phyloP scores from a whole-genome alignment of 495 filamentous ascomycete genomes.

The Evansstolkia leycettana region DNA sequence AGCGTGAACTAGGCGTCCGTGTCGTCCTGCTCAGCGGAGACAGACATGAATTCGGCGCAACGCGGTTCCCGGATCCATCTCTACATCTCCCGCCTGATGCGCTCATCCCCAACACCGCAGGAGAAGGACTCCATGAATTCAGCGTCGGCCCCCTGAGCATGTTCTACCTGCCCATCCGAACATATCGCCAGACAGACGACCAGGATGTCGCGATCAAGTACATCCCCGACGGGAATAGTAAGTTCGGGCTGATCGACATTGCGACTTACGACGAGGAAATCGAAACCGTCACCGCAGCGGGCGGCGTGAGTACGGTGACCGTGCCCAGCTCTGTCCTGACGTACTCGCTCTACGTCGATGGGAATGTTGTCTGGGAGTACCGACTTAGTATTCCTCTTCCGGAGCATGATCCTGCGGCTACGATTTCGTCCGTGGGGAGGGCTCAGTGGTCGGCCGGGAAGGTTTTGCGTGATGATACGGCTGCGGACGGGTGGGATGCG shows the following conservation, averaged over 20 bases:
- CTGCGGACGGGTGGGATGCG: background rate
- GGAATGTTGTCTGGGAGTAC: constrained; percentile 63
- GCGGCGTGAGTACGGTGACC: constrained; percentile 5
- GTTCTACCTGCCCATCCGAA: constrained; percentile 81
- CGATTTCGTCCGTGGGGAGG: constrained; percentile 3
- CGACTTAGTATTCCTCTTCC: constrained; percentile 24
- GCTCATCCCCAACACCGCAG: constrained; percentile 16
- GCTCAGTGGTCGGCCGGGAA: constrained; percentile 7
- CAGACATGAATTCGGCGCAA: constrained; percentile 89
- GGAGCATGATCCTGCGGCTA: background rate
- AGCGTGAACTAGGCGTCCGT: constrained; percentile 52
- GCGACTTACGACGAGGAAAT: constrained; percentile 44
- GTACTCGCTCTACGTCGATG: constrained; percentile 76
- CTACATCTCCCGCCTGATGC: constrained; percentile 10
- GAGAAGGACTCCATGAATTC: constrained; percentile 68
- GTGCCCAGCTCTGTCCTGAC: constrained; percentile 44
- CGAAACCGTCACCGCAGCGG: constrained; percentile 22
- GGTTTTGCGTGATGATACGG: constrained; percentile 6
- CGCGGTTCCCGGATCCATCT: constrained; percentile 65
- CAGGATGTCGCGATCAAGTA: constrained; percentile 80
- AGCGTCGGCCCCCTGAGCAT: constrained; percentile 79
- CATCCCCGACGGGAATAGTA: constrained; percentile 74
- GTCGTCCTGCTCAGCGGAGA: constrained; percentile 83
- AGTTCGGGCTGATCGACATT: constrained; percentile 85
- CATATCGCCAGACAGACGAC: constrained; percentile 64